Base-by-base conservation (phyloP, 106 monocot genomes). In the Amphibolis antarctica region DNA sequence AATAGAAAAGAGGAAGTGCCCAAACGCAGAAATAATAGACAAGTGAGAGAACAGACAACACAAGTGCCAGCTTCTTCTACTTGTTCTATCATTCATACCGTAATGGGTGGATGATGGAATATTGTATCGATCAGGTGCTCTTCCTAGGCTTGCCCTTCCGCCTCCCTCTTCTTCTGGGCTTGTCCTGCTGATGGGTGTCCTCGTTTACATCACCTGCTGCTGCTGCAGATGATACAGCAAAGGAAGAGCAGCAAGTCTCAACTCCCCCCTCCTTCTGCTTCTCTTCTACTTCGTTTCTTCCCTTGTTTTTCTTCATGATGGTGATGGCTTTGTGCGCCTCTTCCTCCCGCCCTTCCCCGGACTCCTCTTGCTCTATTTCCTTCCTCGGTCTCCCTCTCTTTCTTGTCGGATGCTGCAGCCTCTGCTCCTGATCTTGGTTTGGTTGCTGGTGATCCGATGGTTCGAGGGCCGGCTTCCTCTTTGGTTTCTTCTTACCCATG, bases 71-170 rank as follows among this genome's bases (percentile, higher is more conserved):
- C n/a, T n/a, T n/a, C n/a, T n/a, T n/a, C n/a, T n/a, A n/a, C n/a
- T n/a, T n/a, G n/a, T n/a, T n/a, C n/a, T n/a, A n/a, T n/a, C n/a
- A n/a, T n/a, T n/a, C n/a, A n/a, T n/a, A n/a, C n/a, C n/a, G n/a
- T n/a, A n/a, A n/a, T n/a, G n/a, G n/a, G n/a, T n/a, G n/a, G n/a
- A n/a, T n/a, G n/a, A n/a, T n/a, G n/a, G n/a, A n/a, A n/a, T n/a
- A n/a, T n/a, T n/a, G n/a, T n/a, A n/a, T n/a, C n/a, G n/a, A 15
- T 21, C 43, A 68, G 42, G 57, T 26, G 68, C 68, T 57, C 68
- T 68, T 68, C 12, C 46, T 18, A 20, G 68, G 68, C 5, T 25
- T 42, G 68, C 68, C 45, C 58, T 68, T 68, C 31, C 68, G 42
- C 21, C 68, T 56, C 44, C 45, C 45, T 45, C 45, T 56, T 43